phyloP scores from a whole-genome alignment of 1,284 basidiomycete genomes.

The Puccinia novopanici region DNA sequence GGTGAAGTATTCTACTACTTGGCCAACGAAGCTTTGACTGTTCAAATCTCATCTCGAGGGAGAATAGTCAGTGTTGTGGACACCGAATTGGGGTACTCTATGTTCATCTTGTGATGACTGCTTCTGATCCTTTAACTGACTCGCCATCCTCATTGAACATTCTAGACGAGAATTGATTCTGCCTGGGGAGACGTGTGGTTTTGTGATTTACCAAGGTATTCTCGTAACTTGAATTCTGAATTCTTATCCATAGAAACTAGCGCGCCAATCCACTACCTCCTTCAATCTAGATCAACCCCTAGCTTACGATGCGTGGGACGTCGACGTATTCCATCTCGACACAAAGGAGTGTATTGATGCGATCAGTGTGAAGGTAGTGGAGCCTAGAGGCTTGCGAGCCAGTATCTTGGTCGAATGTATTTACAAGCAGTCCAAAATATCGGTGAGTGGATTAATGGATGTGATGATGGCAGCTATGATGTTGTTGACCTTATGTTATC shows the following conservation, averaged over 20 bases:
- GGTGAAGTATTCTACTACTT: conserved; percentile 39
- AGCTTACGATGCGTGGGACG: conserved; percentile 67
- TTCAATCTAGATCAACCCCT: conserved; percentile 56
- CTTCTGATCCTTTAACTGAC: conserved; percentile 14
- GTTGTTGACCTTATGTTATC: conserved; percentile 1
- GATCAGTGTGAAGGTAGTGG: conserved; percentile 69
- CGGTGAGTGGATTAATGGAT: conserved; percentile 63
- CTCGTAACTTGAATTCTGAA: background rate
- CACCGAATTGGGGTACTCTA: conserved; percentile 67
- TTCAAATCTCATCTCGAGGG: conserved; percentile 72
- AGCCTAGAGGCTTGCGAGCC: conserved; percentile 78
- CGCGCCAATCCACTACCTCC: background rate
- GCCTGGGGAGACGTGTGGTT: conserved; percentile 73
- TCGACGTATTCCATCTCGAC: conserved; percentile 92
- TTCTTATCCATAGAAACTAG: background rate
- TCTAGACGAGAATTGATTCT: conserved; percentile 76
- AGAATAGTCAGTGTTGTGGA: conserved; percentile 80
- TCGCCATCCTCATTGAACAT: background rate
- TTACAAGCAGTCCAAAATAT: conserved; percentile 75
- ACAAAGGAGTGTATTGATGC: conserved; percentile 76
- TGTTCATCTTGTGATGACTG: background rate
- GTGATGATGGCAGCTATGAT: background rate
- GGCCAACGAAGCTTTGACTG: conserved; percentile 69
- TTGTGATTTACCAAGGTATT: conserved; percentile 76
- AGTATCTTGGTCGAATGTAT: conserved; percentile 71